A percentile compares a stretch with the other conserved stretches of the same genome.
These are phyloP conservation scores for Ilex aquifolium DNA, from an alignment of 257 asterid species.

Conservation along the genomic window DNA sequence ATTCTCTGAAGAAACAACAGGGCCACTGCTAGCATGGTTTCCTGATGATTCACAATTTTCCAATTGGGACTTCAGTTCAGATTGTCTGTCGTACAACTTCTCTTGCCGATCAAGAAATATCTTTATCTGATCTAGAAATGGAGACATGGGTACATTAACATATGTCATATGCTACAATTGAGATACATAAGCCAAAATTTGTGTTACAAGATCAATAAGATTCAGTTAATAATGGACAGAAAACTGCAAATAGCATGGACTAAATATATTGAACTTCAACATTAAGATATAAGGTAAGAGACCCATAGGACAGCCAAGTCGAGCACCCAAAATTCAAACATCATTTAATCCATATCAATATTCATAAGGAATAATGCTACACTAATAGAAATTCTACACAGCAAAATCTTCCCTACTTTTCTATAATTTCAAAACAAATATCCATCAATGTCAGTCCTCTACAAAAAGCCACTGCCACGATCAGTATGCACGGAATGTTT, in stretches of 20 bases:
- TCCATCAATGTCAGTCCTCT: no score
- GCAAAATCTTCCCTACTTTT: no score
- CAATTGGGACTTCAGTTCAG: slow-evolving; percentile 69
- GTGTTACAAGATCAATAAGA: neutral
- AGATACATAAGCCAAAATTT: slow-evolving; percentile 7
- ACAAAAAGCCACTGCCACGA: no score
- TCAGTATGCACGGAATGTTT: no score
- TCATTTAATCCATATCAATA: no score
- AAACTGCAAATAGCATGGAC: neutral
- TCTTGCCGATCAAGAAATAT: slow-evolving; percentile 76
- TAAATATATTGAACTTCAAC: neutral
- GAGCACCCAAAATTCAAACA: no score
- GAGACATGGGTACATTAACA: slow-evolving; percentile 7
- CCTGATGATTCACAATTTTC: slow-evolving; percentile 54
- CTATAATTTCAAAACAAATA: no score
- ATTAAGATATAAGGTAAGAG: neutral
- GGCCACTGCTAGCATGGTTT: slow-evolving; percentile 39
- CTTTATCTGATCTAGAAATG: slow-evolving; percentile 64
- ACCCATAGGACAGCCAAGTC: neutral
- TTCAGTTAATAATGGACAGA: neutral
- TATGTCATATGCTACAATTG: neutral
- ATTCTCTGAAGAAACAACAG: slow-evolving; percentile 53
- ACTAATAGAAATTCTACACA: no score
- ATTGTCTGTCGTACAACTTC: slow-evolving; percentile 55
- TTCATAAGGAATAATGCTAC: no score